phyloP scores from a whole-genome alignment of 2,329 filamentous ascomycete species.

The Cercospora sp. region DNA sequence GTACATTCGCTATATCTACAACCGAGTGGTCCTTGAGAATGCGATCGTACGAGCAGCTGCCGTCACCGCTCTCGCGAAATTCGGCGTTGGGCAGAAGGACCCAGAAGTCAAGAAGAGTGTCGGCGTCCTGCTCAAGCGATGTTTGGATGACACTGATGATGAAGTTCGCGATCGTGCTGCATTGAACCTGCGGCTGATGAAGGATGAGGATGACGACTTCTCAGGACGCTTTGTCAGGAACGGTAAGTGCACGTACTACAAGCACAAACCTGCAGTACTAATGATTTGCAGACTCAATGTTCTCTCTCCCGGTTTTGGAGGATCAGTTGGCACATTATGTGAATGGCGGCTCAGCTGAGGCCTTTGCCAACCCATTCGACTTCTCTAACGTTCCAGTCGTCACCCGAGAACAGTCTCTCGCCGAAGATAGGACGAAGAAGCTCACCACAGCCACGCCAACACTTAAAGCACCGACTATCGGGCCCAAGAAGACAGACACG shows the following conservation, averaged over 20 bases:
- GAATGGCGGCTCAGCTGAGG: conserved; percentile 83
- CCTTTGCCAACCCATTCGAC: conserved; percentile 84
- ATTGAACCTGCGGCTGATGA: conserved; percentile 87
- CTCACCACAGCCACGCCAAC: conserved; percentile 89
- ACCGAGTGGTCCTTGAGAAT: conserved; percentile 95
- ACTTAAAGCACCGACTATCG: conserved; percentile 85
- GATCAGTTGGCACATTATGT: conserved; percentile 98
- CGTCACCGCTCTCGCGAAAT: conserved; percentile 93
- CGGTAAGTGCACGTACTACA: conserved; percentile 53
- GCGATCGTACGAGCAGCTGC: conserved; percentile 92
- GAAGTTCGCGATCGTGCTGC: conserved; percentile 96
- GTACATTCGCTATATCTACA: conserved; percentile 99
- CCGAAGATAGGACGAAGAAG: conserved; percentile 96
- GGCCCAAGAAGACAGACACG: conserved; percentile 70
- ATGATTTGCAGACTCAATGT: conserved; percentile 74
- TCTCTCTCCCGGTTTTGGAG: conserved; percentile 90
- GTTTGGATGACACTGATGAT: conserved; percentile 94
- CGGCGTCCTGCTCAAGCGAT: conserved; percentile 85
- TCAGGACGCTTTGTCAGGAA: conserved; percentile 90
- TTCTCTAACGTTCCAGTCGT: conserved; percentile 88
- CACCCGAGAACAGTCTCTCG: conserved; percentile 91
- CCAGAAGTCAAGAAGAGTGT: conserved; percentile 96
- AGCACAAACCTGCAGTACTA: conserved; percentile 24
- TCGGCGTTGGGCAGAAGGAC: conserved; percentile 94
- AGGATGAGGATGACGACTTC: conserved; percentile 77